phyloP scores from a whole-genome alignment of 345 rosid species.

The Populus nigra region DNA sequence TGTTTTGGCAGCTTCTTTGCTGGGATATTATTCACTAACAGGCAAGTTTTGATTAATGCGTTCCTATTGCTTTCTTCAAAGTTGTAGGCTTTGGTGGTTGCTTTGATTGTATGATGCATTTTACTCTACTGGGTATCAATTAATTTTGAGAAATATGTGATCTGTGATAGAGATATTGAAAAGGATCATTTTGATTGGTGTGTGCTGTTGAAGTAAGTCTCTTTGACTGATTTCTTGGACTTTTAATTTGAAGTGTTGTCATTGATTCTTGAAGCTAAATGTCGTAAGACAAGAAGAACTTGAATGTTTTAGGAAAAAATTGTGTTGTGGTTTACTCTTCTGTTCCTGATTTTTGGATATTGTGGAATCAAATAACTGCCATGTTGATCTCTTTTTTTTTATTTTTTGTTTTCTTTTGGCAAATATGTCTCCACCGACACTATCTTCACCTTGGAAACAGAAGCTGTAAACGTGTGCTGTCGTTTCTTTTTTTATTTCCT shows the following conservation, averaged over 20 bases:
- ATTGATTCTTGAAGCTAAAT: constrained; percentile 1
- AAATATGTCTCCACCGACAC: constrained; percentile 13
- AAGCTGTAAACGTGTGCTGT: neutral
- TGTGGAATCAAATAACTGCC: neutral
- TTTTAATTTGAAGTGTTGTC: neutral
- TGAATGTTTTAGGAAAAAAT: constrained; percentile 2
- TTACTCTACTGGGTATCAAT: constrained; percentile 12
- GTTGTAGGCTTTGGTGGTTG: neutral
- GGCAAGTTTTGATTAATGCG: constrained; percentile 36
- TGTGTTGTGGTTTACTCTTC: neutral
- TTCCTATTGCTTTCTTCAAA: constrained; percentile 3
- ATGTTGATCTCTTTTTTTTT: neutral
- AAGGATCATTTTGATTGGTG: neutral
- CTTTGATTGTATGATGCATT: constrained; percentile 10
- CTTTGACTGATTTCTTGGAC: neutral
- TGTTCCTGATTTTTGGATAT: neutral
- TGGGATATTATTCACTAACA: constrained; percentile 79
- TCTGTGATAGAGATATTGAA: neutral
- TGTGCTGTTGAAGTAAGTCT: neutral
- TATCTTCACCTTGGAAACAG: neutral
- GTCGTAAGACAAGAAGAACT: neutral
- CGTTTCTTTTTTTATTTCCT: neutral
- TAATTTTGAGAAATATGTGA: neutral
- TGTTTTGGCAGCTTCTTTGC: constrained; percentile 68
- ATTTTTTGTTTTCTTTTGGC: neutral